Conservation (phyloP, 148 eudicot species). For the Rhododendron molle region DNA sequence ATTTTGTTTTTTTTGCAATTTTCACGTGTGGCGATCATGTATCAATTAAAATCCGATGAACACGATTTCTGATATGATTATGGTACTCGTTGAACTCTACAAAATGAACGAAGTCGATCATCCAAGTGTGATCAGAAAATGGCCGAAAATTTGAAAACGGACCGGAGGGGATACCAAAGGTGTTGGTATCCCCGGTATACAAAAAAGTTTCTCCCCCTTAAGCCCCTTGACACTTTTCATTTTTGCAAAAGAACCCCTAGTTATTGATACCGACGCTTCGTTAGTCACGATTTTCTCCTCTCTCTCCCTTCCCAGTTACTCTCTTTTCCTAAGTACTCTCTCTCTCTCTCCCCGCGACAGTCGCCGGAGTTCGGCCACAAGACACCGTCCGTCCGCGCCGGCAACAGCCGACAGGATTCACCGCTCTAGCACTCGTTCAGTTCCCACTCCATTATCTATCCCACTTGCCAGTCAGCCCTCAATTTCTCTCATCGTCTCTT, state of each 20-base stretch:
- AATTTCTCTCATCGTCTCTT: background rate
- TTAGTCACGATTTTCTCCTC: background rate
- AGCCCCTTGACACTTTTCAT: background rate
- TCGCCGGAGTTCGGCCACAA: background rate
- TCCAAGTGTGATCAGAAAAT: too few relatives aligned
- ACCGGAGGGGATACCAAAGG: too few relatives aligned
- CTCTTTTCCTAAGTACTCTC: background rate
- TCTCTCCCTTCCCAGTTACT: background rate
- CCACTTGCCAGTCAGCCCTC: background rate
- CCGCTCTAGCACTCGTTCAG: background rate
- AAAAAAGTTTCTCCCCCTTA: too few relatives aligned
- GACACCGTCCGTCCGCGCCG: background rate
- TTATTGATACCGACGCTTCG: background rate
- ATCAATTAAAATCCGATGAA: too few relatives aligned
- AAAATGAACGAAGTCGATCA: too few relatives aligned
- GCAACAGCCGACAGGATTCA: background rate
- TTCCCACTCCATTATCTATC: background rate
- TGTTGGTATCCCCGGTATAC: too few relatives aligned
- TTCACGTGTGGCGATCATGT: too few relatives aligned
- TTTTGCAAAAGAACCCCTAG: background rate
- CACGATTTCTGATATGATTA: too few relatives aligned
- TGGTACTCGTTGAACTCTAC: too few relatives aligned
- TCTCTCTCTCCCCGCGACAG: background rate
- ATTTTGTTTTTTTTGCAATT: too few relatives aligned
- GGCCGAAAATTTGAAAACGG: too few relatives aligned